Base-by-base conservation (phyloP, 306 rosid genomes). In the Morella rubra region DNA sequence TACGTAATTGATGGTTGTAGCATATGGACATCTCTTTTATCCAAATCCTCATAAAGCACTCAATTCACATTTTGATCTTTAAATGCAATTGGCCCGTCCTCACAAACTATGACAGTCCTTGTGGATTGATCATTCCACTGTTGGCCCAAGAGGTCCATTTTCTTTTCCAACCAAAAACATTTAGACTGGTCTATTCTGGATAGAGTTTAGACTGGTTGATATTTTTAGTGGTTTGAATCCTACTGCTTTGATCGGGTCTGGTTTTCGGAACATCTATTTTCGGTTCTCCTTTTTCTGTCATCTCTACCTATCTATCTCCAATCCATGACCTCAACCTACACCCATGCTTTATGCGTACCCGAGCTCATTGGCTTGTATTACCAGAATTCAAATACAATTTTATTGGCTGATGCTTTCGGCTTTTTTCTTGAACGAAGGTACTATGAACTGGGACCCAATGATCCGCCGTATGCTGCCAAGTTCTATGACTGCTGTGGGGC, bases 401-500 rank as follows among this genome's bases (percentile, higher is more conserved):
- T 55, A 59, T 51, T 22, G 16, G 50, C 22, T 66, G 53, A 76
- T 75, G 73, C 78, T 55, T 74, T 53, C 56, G 74, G 13, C 27
- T 72, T 72, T 75, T 58, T 72, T 67, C 52, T 65, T 69, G 78
- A 60, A 74, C 62, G 55, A 83, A 93, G 96, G 94, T 90, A 90
- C 85, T 90, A 89, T 76, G 96, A 90, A 81, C 69, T 90, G 89
- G 96, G 96, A 7, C 91, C 91, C 1, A 18, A 93, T 27, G 96
- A 90, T 77, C 94, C 89, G 0, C 96, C 96, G 1, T 93, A 93
- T 76, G 93, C 96, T 80, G 94, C 96, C 86, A 90, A 89, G 81
- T 91, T 94, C 84, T 90, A 90, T 76, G 97, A 94, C 77, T 94
- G 98, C 65, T 91, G 98, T 86, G 98, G 98, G 83, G 96, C 91